Evolutionary conservation across 2,329 filamentous ascomycete species (phyloP), one percentile per base, ranked within the genome.

Genomic region (Exophiala oligosperma): DNA sequence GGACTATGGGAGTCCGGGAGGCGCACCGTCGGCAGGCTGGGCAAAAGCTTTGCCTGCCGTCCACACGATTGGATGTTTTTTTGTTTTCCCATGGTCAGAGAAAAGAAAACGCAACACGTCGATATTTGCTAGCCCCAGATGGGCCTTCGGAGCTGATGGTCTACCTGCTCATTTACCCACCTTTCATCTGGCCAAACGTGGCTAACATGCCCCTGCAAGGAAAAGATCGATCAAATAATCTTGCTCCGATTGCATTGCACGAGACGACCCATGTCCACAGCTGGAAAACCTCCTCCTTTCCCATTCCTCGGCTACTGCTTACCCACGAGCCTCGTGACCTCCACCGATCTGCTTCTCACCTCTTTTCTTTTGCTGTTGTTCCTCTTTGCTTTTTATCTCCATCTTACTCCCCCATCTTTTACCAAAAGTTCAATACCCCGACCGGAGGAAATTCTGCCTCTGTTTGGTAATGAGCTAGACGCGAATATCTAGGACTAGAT

Each of bases 401-500:
- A 48, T 48, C 24, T 48, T 29, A 29, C 40, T n/a, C 40, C 17
- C 38, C n/a, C 7, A n/a, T 17, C n/a, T 43, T 17, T 37, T 21
- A 17, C 6, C 14, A 43, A 14, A 43, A n/a, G 14, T 23, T 11
- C 40, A 5, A 43, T 43, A 43, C n/a, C n/a, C 40, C 5, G 21
- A n/a, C 6, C 40, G 40, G 28, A 29, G 46, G 46, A 48, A 48
- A n/a, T 48, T 48, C 46, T 48, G 6, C 46, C 46, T 48, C 26
- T 48, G 11, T 48, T 48, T 11, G 46, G 26, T 48, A n/a, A 48
- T 28, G 24, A 12, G 40, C 40, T 21, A 32, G 46, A 7, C 26
- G 32, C 32, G 9, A 35, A 26, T 17, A 48, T 29, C 46, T 48
- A 32, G n/a, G n/a, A 5, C 4, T 46, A 12, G 17, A 48, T 29